phyloP scores from a whole-genome alignment of 768 basidiomycete genomes.

The Leccinum arenicola region DNA sequence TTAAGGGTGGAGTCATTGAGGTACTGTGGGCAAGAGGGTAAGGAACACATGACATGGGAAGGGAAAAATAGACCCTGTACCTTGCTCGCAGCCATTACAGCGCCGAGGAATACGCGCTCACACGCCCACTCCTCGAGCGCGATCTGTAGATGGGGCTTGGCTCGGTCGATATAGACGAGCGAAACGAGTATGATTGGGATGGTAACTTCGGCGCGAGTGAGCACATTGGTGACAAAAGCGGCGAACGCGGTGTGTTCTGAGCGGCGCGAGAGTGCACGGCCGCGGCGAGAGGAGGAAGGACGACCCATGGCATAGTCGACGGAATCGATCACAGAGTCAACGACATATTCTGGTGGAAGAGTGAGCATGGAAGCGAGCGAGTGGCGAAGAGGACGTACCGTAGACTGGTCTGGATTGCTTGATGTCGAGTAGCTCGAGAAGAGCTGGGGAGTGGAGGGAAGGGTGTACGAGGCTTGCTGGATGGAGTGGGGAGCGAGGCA shows the following conservation, averaged over 20 bases:
- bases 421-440: slow-evolving; percentile 66
- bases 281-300: slow-evolving; percentile 51
- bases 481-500: slow-evolving; percentile 37
- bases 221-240: slow-evolving; percentile 64
- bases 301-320: slow-evolving; percentile 78
- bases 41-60: slow-evolving; percentile 11
- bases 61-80: slow-evolving; percentile 36
- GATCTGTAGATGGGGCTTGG: slow-evolving; percentile 77
- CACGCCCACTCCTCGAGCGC: slow-evolving; percentile 83
- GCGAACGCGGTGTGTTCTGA: slow-evolving; percentile 57
- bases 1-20: slow-evolving; percentile 87
- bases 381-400: slow-evolving; percentile 43
- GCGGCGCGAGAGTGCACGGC: slow-evolving; percentile 45
- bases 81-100: slow-evolving; percentile 86
- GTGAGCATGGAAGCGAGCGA: background rate
- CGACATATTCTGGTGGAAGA: slow-evolving; percentile 55
- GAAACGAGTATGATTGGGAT: slow-evolving; percentile 66
- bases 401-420: slow-evolving; percentile 60
- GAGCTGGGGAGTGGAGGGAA: slow-evolving; percentile 57
- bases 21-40: slow-evolving; percentile 45
- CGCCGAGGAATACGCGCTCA: slow-evolving; percentile 88
- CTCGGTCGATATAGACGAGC: slow-evolving; percentile 75
- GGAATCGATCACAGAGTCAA: slow-evolving; percentile 66
- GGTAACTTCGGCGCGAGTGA: slow-evolving; percentile 71
- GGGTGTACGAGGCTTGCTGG: slow-evolving; percentile 60